Percentiles rank a stretch among this genome's conserved stretches.
Conservation (phyloP, 2,329 filamentous ascomycete genomes). For the Pyricularia sp. region DNA sequence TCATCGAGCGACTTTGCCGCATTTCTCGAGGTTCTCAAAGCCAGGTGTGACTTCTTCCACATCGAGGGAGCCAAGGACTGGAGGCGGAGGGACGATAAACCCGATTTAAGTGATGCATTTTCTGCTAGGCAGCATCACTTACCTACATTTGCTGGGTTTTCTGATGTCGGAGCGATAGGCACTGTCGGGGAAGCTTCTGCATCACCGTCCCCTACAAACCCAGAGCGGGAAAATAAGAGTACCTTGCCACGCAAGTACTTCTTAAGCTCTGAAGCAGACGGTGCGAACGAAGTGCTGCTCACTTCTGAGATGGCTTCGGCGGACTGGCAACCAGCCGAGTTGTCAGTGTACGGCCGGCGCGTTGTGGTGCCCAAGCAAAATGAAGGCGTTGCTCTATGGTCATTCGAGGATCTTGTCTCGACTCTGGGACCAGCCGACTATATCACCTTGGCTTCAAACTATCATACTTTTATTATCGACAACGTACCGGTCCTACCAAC, state of each 20-base stretch:
- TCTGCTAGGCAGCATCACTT: neutral
- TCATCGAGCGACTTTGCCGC: constrained; percentile 59
- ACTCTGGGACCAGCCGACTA: constrained; percentile 70
- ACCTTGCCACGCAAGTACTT: neutral
- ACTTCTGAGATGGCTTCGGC: neutral
- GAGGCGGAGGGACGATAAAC: constrained; percentile 39
- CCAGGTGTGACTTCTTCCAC: constrained; percentile 71
- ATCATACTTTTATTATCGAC: constrained; percentile 65
- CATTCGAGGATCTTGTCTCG: constrained; percentile 55
- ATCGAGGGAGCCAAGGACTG: constrained; percentile 67
- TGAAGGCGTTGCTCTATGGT: constrained; percentile 48
- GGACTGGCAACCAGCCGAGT: constrained; percentile 27
- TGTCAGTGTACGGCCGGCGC: constrained; percentile 50
- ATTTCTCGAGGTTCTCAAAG: constrained; percentile 64
- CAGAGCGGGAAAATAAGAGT: neutral
- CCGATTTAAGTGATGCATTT: neutral
- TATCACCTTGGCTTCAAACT: constrained; percentile 66
- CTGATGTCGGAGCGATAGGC: neutral
- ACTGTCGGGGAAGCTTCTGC: neutral
- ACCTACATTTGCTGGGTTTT: neutral
- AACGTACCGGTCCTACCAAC: constrained; percentile 54
- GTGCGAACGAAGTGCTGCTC: neutral
- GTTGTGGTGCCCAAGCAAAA: constrained; percentile 45
- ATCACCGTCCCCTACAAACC: neutral
- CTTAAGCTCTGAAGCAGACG: neutral